Percentiles rank a stretch among this genome's conserved stretches.
These are phyloP conservation scores for Apiospora malaysiana DNA, from an alignment of 2,329 filamentous ascomycete genomes.

Conservation along the genomic window DNA sequence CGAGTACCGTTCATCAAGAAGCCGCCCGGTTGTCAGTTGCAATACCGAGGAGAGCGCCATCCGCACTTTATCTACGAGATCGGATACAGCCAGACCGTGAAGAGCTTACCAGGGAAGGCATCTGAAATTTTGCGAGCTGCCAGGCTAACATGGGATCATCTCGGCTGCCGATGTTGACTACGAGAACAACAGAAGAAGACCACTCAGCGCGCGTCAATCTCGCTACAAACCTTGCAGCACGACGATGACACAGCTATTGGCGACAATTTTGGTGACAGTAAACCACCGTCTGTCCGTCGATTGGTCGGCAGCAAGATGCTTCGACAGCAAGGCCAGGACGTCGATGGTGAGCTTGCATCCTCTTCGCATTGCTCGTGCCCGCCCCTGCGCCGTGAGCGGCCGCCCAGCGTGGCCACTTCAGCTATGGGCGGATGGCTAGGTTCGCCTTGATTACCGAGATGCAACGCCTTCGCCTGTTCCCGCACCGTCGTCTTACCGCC, in stretches of 20 bases:
- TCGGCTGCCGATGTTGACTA: background rate
- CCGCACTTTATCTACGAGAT: background rate
- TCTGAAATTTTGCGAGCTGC: background rate
- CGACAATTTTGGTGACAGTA: background rate
- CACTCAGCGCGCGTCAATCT: constrained; percentile 3
- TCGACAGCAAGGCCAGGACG: background rate
- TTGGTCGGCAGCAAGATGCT: too few relatives aligned
- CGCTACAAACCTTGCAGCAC: background rate
- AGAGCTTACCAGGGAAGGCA: background rate
- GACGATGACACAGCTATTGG: background rate
- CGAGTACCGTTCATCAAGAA: background rate
- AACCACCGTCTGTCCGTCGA: background rate
- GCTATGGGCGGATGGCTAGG: too few relatives aligned
- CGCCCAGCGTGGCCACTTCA: too few relatives aligned
- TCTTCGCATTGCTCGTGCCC: background rate
- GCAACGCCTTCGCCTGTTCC: too few relatives aligned
- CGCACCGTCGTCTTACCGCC: too few relatives aligned
- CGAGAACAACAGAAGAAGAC: background rate
- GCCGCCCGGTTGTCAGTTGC: background rate
- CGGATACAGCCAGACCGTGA: background rate
- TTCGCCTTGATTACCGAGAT: too few relatives aligned
- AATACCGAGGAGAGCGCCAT: background rate
- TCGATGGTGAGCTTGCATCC: background rate
- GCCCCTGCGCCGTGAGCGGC: too few relatives aligned
- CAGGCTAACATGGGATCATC: too few relatives aligned